Evolutionary conservation across 306 rosid genomes (phyloP).

Genomic region (Biancaea sappan): DNA sequence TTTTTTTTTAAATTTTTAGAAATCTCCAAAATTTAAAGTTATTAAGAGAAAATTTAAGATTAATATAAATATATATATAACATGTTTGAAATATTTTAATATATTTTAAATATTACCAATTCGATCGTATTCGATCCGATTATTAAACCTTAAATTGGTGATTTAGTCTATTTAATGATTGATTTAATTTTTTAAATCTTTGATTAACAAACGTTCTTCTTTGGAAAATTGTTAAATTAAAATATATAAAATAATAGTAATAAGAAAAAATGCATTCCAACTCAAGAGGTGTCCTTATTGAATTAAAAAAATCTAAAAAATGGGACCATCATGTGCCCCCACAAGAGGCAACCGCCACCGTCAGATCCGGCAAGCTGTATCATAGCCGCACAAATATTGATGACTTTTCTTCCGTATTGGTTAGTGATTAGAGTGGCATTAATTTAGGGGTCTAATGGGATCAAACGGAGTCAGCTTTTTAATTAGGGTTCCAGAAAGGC

Average conservation of each 20-base stretch:
- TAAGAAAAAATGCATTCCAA: not conserved
- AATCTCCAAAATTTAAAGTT: no score
- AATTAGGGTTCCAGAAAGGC: slow-evolving; percentile 52
- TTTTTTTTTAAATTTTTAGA: no score
- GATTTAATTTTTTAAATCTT: no score
- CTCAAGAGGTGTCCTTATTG: not conserved
- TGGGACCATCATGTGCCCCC: slow-evolving; percentile 63
- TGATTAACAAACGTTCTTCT: no score
- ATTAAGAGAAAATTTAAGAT: no score
- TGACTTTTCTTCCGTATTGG: slow-evolving; percentile 16
- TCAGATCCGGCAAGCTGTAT: slow-evolving; percentile 68
- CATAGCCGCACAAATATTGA: slow-evolving; percentile 61
- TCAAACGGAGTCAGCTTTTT: slow-evolving; percentile 63
- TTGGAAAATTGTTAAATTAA: not conserved
- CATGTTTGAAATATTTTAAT: no score
- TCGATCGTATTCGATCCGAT: no score
- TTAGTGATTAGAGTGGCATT: slow-evolving; percentile 17
- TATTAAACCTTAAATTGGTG: no score
- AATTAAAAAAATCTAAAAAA: not conserved
- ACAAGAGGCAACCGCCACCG: slow-evolving; percentile 64
- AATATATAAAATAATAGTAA: not conserved
- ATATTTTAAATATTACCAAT: no score
- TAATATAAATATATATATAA: no score
- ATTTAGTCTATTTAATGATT: no score
- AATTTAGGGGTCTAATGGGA: slow-evolving; percentile 40